Conservation (phyloP, 75 land plant genomes). For the Picea sitchensis region DNA sequence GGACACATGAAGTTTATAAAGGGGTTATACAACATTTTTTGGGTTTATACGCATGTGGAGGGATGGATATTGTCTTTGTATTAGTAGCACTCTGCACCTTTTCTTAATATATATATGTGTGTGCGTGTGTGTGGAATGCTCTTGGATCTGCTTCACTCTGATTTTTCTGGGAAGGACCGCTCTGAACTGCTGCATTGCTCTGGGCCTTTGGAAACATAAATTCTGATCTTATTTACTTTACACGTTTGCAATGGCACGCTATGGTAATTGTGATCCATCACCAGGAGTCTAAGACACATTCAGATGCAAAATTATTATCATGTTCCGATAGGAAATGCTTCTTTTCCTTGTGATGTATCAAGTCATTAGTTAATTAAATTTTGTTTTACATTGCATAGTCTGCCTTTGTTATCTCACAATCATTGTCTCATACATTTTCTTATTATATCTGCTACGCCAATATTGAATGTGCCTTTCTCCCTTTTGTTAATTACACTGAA, state of each 20-base stretch:
- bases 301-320: not conserved
- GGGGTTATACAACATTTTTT: too few species aligned
- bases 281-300: not conserved
- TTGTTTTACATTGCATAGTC: not conserved
- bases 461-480: not conserved
- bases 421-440: not conserved
- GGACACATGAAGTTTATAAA: too few species aligned
- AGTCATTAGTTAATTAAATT: not conserved
- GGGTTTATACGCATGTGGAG: too few species aligned
- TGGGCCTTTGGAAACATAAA: too few species aligned
- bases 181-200: too few species aligned
- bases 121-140: too few species aligned
- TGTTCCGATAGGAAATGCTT: not conserved
- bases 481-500: not conserved
- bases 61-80: too few species aligned
- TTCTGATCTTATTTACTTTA: not conserved
- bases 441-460: not conserved
- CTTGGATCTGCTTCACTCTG: too few species aligned
- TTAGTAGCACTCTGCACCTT: too few species aligned
- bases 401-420: not conserved
- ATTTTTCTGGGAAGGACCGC: too few species aligned
- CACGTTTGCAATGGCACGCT: not conserved
- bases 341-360: not conserved
- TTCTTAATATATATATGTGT: too few species aligned
- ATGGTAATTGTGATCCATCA: not conserved